phyloP scores from a whole-genome alignment of 2,329 filamentous ascomycete species.

The Epichloe typhina region DNA sequence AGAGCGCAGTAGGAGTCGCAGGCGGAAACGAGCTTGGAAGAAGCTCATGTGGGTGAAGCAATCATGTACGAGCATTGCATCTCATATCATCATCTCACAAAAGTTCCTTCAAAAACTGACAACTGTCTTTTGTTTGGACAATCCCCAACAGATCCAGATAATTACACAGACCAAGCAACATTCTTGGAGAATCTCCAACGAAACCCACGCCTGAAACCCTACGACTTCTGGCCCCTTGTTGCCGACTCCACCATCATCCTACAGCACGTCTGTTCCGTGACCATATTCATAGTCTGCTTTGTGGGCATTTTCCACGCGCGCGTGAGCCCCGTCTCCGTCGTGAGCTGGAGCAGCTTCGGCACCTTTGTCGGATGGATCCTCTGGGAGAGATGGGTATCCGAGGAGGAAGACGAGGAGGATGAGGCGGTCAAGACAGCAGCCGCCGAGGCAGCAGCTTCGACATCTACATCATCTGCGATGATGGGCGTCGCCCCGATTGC shows the following conservation, averaged over 20 bases:
- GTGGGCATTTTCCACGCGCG: slow-evolving; percentile 77
- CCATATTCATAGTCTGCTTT: slow-evolving; percentile 90
- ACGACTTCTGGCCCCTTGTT: slow-evolving; percentile 96
- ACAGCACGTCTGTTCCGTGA: slow-evolving; percentile 89
- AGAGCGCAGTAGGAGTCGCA: slow-evolving; percentile 50
- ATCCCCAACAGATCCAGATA: slow-evolving; percentile 66
- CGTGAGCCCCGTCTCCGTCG: slow-evolving; percentile 80
- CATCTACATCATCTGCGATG: neutral
- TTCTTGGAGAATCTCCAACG: slow-evolving; percentile 93
- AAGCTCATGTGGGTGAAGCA: slow-evolving; percentile 98
- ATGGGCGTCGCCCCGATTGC: neutral
- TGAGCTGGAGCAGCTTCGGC: slow-evolving; percentile 68
- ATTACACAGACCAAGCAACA: slow-evolving; percentile 93
- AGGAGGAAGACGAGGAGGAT: slow-evolving; percentile 44
- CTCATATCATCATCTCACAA: neutral
- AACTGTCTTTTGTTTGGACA: neutral
- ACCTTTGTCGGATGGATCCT: slow-evolving; percentile 81
- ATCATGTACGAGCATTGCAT: slow-evolving; percentile 46
- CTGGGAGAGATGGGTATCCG: slow-evolving; percentile 82
- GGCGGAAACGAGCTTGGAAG: slow-evolving; percentile 70
- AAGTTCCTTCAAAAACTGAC: neutral
- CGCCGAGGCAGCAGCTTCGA: slow-evolving; percentile 7
- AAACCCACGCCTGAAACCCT: slow-evolving; percentile 84
- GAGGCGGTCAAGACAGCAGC: slow-evolving; percentile 22
- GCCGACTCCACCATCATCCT: slow-evolving; percentile 93